Percentiles rank a stretch among this genome's conserved stretches.
Conservation (phyloP, 1,284 basidiomycete genomes). For the Psilocybe mexicana region DNA sequence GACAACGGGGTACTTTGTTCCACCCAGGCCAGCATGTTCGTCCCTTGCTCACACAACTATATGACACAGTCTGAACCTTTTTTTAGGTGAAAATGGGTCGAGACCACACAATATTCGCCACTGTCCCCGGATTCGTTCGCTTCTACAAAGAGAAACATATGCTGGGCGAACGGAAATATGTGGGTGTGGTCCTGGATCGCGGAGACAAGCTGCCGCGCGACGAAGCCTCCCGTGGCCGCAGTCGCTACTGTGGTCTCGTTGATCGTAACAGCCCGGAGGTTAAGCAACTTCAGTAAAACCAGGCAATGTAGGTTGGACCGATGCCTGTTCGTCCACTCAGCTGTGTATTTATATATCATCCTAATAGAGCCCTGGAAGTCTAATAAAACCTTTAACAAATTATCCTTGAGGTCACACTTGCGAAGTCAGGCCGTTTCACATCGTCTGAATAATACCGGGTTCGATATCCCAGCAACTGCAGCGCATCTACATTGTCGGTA, state of each 20-base stretch:
- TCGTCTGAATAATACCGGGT: background rate
- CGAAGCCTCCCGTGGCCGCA: slow-evolving; percentile 68
- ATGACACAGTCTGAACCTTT: slow-evolving; percentile 6
- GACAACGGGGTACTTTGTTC: slow-evolving; percentile 88
- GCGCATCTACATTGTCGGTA: slow-evolving; percentile 7
- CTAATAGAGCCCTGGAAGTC: slow-evolving; percentile 11
- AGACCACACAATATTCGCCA: slow-evolving; percentile 91
- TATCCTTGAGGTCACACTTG: background rate
- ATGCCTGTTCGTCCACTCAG: slow-evolving; percentile 10
- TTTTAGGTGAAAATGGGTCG: slow-evolving; percentile 83
- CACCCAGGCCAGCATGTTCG: slow-evolving; percentile 89
- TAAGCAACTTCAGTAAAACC: background rate
- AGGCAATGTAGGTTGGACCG: slow-evolving; percentile 12
- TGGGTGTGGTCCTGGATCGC: slow-evolving; percentile 79
- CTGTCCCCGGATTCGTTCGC: slow-evolving; percentile 86
- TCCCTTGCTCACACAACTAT: slow-evolving; percentile 15
- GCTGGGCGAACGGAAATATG: slow-evolving; percentile 71
- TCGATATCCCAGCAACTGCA: background rate
- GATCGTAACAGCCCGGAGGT: slow-evolving; percentile 46
- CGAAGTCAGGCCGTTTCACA: background rate
- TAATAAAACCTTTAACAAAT: slow-evolving; percentile 1
- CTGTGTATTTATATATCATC: slow-evolving; percentile 18
- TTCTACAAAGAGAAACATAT: slow-evolving; percentile 83
- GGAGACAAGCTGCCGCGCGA: slow-evolving; percentile 86
- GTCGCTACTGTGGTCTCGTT: slow-evolving; percentile 74